A percentile compares a stretch with the other conserved stretches of the same genome.
Conservation (phyloP, 2,329 filamentous ascomycete species). For the Samsoniella hepiali region DNA sequence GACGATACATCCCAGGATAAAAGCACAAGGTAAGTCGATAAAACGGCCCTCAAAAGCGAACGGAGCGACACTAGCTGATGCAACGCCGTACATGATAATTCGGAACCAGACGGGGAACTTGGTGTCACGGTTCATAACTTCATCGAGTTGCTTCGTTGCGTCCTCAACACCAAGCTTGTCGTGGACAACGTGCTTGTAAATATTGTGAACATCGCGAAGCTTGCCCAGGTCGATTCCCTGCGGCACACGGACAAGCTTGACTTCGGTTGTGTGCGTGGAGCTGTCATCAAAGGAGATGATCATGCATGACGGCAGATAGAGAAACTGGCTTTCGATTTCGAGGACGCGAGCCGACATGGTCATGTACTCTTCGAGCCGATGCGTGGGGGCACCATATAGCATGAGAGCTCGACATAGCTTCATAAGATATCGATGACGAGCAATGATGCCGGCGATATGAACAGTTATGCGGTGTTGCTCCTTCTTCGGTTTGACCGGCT, state of each 20-base stretch:
- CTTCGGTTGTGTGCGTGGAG: constrained; percentile 72
- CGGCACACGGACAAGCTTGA: constrained; percentile 66
- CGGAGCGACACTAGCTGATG: constrained; percentile 71
- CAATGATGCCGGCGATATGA: constrained; percentile 66
- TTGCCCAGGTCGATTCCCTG: constrained; percentile 73
- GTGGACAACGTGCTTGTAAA: constrained; percentile 81
- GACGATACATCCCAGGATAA: constrained; percentile 70
- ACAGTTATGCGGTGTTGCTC: constrained; percentile 47
- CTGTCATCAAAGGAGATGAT: constrained; percentile 84
- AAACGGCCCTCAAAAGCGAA: constrained; percentile 76
- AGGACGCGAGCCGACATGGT: constrained; percentile 84
- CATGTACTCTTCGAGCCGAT: constrained; percentile 89
- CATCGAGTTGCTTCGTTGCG: constrained; percentile 59
- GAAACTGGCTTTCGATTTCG: constrained; percentile 82
- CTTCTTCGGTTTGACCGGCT: constrained; percentile 35
- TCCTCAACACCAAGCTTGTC: constrained; percentile 71
- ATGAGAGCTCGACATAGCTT: constrained; percentile 84
- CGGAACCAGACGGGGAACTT: constrained; percentile 52
- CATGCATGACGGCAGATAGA: constrained; percentile 92
- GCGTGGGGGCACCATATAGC: constrained; percentile 86
- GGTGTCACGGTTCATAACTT: constrained; percentile 44
- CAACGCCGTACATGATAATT: constrained; percentile 70
- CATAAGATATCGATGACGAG: constrained; percentile 77
- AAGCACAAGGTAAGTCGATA: constrained; percentile 75
- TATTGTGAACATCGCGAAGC: constrained; percentile 68